A percentile compares a stretch with the other conserved stretches of the same genome.
phyloP scores from a whole-genome alignment of 192 early-diverging fungal species.

The Coemansia asiatica region DNA sequence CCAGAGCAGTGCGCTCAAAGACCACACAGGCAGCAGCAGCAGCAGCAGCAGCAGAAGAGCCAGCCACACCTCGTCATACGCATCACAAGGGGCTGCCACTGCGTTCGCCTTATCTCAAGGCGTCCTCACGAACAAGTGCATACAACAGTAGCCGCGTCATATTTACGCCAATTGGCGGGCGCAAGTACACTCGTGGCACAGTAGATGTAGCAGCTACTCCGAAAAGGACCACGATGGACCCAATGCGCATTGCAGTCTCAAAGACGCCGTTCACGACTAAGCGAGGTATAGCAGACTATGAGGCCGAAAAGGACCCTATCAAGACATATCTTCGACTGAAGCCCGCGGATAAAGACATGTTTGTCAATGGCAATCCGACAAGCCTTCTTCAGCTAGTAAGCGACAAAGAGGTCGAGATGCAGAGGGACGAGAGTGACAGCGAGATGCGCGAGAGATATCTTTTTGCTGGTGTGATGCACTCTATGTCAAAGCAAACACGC shows the following conservation, averaged over 20 bases:
- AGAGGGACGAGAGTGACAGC: slow-evolving; percentile 7
- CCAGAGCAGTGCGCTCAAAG: background rate
- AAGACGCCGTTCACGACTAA: slow-evolving; percentile 50
- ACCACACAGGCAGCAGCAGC: background rate
- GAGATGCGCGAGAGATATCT: slow-evolving; percentile 44
- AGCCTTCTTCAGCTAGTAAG: slow-evolving; percentile 43
- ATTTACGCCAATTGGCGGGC: slow-evolving; percentile 38
- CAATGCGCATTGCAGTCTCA: slow-evolving; percentile 30
- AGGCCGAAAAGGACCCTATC: slow-evolving; percentile 50
- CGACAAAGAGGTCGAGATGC: slow-evolving; percentile 54
- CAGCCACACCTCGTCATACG: background rate
- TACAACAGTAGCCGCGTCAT: slow-evolving; percentile 49
- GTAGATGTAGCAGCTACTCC: slow-evolving; percentile 26
- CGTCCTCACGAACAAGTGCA: background rate
- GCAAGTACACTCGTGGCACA: slow-evolving; percentile 33
- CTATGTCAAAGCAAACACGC: slow-evolving; percentile 45
- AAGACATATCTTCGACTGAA: slow-evolving; percentile 50
- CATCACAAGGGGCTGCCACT: slow-evolving; percentile 2
- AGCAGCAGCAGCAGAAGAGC: background rate
- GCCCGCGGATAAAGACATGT: slow-evolving; percentile 19
- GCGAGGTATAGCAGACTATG: slow-evolving; percentile 35
- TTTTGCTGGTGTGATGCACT: slow-evolving; percentile 63
- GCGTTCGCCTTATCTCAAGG: background rate
- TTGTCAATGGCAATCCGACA: slow-evolving; percentile 5
- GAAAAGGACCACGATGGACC: slow-evolving; percentile 13